Conservation (phyloP, 2,329 filamentous ascomycete species). For the Tolypocladium album region DNA sequence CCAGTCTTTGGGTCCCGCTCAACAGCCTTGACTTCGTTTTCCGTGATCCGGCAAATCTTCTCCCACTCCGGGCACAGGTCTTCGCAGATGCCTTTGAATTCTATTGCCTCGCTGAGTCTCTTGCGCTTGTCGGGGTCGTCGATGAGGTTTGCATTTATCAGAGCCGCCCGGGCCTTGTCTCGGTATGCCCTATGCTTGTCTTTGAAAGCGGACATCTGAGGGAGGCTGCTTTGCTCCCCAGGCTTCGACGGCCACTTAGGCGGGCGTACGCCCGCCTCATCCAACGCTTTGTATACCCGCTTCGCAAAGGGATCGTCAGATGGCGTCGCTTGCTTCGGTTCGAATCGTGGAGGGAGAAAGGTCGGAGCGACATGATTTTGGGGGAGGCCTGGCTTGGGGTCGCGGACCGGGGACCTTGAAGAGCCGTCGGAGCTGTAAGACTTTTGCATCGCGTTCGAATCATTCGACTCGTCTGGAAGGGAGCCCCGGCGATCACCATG, state of each 20-base stretch:
- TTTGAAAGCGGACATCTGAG: slow-evolving; percentile 42
- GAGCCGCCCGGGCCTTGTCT: slow-evolving; percentile 41
- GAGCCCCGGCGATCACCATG: slow-evolving; percentile 3
- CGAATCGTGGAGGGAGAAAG: slow-evolving; percentile 10
- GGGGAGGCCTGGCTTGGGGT: neutral
- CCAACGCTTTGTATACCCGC: slow-evolving; percentile 40
- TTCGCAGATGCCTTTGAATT: slow-evolving; percentile 58
- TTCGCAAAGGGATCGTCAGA: slow-evolving; percentile 31
- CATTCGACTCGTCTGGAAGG: neutral
- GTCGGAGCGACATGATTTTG: slow-evolving; percentile 10
- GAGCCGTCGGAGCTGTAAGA: slow-evolving; percentile 5
- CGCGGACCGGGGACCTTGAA: neutral
- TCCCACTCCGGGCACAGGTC: slow-evolving; percentile 62
- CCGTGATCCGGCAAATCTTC: slow-evolving; percentile 50
- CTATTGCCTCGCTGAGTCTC: slow-evolving; percentile 50
- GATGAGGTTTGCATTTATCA: slow-evolving; percentile 49
- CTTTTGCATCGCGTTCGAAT: slow-evolving; percentile 2
- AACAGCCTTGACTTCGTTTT: slow-evolving; percentile 44
- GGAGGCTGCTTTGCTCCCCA: slow-evolving; percentile 39
- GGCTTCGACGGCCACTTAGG: slow-evolving; percentile 46
- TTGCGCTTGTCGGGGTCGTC: slow-evolving; percentile 56
- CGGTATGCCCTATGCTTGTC: slow-evolving; percentile 47
- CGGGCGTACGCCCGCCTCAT: slow-evolving; percentile 41
- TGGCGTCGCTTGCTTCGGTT: slow-evolving; percentile 5
- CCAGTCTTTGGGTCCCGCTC: slow-evolving; percentile 38